Evolutionary conservation across 176 grass and related monocot species (phyloP), one percentile per base, ranked within the genome.

Genomic region (Lolium perenne): DNA sequence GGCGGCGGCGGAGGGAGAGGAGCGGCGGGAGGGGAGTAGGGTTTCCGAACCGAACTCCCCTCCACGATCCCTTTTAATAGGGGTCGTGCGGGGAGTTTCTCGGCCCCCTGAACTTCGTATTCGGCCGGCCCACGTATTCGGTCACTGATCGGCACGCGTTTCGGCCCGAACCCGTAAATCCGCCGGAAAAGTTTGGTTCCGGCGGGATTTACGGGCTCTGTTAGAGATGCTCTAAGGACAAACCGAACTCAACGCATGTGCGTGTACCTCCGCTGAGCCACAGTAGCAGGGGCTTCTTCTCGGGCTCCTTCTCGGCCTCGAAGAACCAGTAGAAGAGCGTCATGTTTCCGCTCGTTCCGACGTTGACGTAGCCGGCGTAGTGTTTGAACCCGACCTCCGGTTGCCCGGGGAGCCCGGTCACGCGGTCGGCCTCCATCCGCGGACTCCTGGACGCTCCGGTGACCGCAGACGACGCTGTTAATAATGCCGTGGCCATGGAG

Each of bases 281-380:
- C 80, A 98, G 95, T 84, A 98, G 2, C 80, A 98, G 95, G n/a
- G 95, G 95, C 88, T 95, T 95, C 83, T 89, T 91, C 29, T 89
- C 83, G 29, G 88, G 81, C 10, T 84, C 86, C 61, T 74, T 69
- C 78, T 94, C 83, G 8, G 95, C 95, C 86, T 98, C 95, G 80
- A 98, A 95, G 86, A 98, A 95, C 95, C 95, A 98, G 90, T 95
- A 98, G 91, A 98, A 98, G 69, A 98, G 90, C 18, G 89, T 85
- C 91, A 79, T 98, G 80, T 68, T 83, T 25, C 77, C 79, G 51
- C 76, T 86, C 17, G 78, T 41, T 58, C 90, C 83, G 56, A 92
- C 91, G 55, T 38, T 80, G 4, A 95, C 94, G 46, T 98, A 94
- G 26, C 94, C 94, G 10, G 97, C 88, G 76, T 95, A 98, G 62